Conservation (phyloP, 345 rosid genomes). For the Linum usitatissimum region DNA sequence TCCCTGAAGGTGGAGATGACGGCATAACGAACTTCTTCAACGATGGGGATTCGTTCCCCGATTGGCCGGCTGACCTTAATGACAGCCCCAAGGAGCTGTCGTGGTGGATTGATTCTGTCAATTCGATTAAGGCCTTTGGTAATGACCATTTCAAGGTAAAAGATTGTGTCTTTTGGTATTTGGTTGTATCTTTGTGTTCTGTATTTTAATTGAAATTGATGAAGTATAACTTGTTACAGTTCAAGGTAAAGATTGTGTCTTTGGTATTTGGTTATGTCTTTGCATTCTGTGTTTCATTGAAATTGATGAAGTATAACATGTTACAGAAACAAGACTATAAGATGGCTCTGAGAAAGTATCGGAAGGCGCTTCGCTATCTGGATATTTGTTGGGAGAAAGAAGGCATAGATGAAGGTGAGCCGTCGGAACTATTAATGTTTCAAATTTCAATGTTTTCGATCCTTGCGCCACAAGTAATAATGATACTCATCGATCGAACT, state of each 20-base stretch:
- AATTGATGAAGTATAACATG: no score
- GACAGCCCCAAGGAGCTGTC: conserved; percentile 47
- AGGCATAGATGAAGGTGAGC: conserved; percentile 74
- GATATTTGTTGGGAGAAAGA: conserved; percentile 98
- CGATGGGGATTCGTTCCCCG: conserved; percentile 84
- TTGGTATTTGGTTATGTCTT: no score
- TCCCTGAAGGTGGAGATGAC: conserved; percentile 65
- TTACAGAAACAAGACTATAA: conserved; percentile 74
- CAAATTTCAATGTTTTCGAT: neutral
- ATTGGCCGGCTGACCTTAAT: conserved; percentile 85
- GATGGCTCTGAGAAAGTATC: conserved; percentile 91
- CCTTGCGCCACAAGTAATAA: no score
- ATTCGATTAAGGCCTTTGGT: conserved; percentile 59
- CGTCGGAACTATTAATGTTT: neutral
- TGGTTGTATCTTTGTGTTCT: no score
- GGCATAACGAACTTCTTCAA: conserved; percentile 71
- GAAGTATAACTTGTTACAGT: no score
- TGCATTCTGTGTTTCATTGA: no score
- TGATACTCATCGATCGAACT: neutral
- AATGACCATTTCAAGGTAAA: conserved; percentile 70
- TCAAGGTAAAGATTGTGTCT: no score
- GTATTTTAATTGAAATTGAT: no score
- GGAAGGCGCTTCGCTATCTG: conserved; percentile 74
- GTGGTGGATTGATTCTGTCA: conserved; percentile 92
- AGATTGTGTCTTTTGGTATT: no score